Evolutionary conservation across 2,329 filamentous ascomycete species (phyloP).

Genomic region (Pseudogymnoascus sp.): DNA sequence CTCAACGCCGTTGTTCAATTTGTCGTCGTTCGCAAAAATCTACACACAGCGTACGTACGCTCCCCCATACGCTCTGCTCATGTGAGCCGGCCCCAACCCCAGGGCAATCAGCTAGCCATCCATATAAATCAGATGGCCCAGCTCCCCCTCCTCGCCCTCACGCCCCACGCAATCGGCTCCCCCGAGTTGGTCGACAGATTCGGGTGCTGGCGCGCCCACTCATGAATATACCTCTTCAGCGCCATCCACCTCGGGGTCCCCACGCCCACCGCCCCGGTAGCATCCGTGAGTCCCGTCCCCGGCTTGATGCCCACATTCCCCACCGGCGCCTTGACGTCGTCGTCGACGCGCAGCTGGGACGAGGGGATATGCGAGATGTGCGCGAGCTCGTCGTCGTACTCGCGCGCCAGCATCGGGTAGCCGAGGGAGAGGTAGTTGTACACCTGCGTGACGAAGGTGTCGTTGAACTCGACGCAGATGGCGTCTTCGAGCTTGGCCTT

Average conservation of each 20-base stretch:
- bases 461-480: conserved; percentile 62
- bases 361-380: conserved; percentile 68
- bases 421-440: conserved; percentile 95
- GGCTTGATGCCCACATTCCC: not conserved
- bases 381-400: conserved; percentile 76
- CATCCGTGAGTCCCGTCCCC: conserved; percentile 66
- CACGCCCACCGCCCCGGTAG: conserved; percentile 41
- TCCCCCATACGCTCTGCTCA: not conserved
- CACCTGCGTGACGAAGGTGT: conserved; percentile 85
- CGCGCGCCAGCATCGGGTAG: conserved; percentile 75
- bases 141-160: conserved; percentile 58
- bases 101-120: not conserved
- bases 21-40: not conserved
- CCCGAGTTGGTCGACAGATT: conserved; percentile 50
- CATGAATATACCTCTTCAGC: conserved; percentile 70
- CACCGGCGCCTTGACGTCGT: conserved; percentile 35
- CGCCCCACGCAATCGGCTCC: conserved; percentile 57
- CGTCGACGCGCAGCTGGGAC: conserved; percentile 62
- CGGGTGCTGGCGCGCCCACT: conserved; percentile 86
- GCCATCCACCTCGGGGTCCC: conserved; percentile 67
- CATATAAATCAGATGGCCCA: conserved; percentile 52
- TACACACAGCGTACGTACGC: not conserved
- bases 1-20: not conserved
- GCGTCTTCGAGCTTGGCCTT: conserved; percentile 22
- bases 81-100: not conserved